Base-by-base conservation (phyloP, 768 basidiomycete species). In the Pleurotus tuber-regium region DNA sequence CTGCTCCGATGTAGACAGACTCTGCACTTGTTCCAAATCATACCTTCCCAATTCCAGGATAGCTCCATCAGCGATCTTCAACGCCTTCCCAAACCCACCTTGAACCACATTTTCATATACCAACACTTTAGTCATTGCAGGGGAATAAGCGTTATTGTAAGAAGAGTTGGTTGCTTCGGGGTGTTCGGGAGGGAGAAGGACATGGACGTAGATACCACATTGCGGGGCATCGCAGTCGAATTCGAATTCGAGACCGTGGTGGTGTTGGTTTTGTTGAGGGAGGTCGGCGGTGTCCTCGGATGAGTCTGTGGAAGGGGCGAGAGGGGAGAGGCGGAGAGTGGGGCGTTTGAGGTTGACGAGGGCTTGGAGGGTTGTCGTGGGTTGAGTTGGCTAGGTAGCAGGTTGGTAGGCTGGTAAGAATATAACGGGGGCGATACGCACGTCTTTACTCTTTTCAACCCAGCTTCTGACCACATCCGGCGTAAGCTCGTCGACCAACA, bases 311-410 rank as follows among this genome's bases (percentile, higher is more conserved):
- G 77, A 61, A 9, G 53, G 24, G 3, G 75, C 59, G 16, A 89
- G 72, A 1, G 86, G 91, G 6, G 83, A 84, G 3, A 95, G 79
- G 10, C 86, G 80, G 28, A 98, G 77, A 1, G 91, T 85, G 1
- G 94, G 94, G 4, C 94, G 82, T 64, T 95, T 96, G 59, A 97
- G 83, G 63, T 97, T 98, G 57, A 97, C 93, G 28, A 95, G 78
- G 0, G 94, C 94, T 70, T 97, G 94, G 0, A 98, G 75, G 2
- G 94, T 96, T 0, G 94, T 98, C 0, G 94, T 96, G 0, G 93
- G 84, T 61, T 92, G 87, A 8, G 84, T 78, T 25, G 83, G 66
- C 90, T 92, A 57, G 16, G 50, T n/a, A 30, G 19, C 43, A 28
- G 41, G 39, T 43, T 42, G 43, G 24, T 51, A n/a, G n/a, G n/a